Conservation (phyloP, 805 yeast genomes). For the Cyberlindnera sargentensis region DNA sequence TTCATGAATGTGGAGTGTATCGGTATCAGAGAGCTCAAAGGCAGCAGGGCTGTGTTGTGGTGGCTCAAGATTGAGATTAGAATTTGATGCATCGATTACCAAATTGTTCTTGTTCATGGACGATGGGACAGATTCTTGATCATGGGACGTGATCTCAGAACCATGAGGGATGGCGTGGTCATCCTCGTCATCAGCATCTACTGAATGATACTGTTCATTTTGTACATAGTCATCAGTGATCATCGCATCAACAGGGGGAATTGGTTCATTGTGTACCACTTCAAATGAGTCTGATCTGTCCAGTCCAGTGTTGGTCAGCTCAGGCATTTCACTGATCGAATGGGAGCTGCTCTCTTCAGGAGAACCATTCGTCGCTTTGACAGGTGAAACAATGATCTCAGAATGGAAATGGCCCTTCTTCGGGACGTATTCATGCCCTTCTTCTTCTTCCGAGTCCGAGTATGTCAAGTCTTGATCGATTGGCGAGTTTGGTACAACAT, state of each 20-base stretch:
- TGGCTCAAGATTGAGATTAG: not conserved
- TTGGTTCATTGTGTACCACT: no score
- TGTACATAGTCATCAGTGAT: no score
- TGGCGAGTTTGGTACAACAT: not conserved
- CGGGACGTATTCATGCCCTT: slow-evolving; percentile 7
- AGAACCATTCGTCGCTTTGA: not conserved
- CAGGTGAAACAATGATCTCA: not conserved
- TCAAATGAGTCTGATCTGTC: no score
- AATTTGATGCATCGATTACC: slow-evolving; percentile 3
- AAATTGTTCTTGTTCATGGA: slow-evolving; percentile 1
- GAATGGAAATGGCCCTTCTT: slow-evolving; percentile 6
- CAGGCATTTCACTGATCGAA: no score
- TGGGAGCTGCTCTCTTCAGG: not conserved
- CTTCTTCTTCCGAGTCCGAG: slow-evolving; percentile 4
- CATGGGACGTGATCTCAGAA: no score
- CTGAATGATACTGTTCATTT: no score
- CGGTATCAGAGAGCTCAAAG: slow-evolving; percentile 18
- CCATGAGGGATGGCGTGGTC: no score
- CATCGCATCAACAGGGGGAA: no score
- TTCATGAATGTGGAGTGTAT: slow-evolving; percentile 18
- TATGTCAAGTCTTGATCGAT: slow-evolving; percentile 3
- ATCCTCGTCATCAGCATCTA: no score
- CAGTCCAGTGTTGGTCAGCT: no score
- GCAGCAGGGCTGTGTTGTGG: slow-evolving; percentile 10
- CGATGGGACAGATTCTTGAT: not conserved